Evolutionary conservation across 2,329 filamentous ascomycete species (phyloP), one percentile per base, ranked within the genome.

Genomic region (Aureobasidium sp.): DNA sequence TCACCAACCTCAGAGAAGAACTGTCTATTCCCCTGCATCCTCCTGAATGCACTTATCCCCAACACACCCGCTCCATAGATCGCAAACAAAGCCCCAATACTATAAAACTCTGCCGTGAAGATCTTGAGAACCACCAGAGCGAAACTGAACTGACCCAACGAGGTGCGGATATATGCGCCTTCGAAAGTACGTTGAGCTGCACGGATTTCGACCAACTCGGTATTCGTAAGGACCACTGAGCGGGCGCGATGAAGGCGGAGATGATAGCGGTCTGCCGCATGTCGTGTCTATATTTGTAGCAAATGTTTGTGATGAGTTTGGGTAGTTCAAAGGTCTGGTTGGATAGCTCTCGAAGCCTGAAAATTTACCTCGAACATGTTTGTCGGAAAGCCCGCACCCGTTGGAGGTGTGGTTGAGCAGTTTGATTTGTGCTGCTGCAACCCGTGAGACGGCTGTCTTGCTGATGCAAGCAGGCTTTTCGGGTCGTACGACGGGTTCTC

Each of bases 121-220:
- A 99, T 95, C 78, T 95, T 96, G 67, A 96, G 85, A 58, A 99
- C 90, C 65, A 99, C 87, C 54, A 99, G 85, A 22, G 93, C 87
- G 74, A 99, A 97, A 62, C 89, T 93, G 78, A 97, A 97, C 71
- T 97, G 92, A 3, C 90, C 90, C 22, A 99, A 84, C 2, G 93
- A 92, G 0, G 94, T 99, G 64, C 94, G 89, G 71, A 97, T 88
- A 76, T 97, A 99, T 24, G 94, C 94, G 24, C 94, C 94, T 76
- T 99, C 94, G 69, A 97, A 99, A 1, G 94, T 99, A 60, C 94
- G 85, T 73, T 99, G 94, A 12, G 93, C 90, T 14, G 94, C 94
- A 66, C 94, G 90, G 67, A 97, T 88, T 76, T 97, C 94, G 66
- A 97, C 90, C 47, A 99, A 87, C 75, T 97, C 93, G 68, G 88